Evolutionary conservation across 2,329 filamentous ascomycete genomes (phyloP).

Genomic region (Dothidotthia symphoricarpi): DNA sequence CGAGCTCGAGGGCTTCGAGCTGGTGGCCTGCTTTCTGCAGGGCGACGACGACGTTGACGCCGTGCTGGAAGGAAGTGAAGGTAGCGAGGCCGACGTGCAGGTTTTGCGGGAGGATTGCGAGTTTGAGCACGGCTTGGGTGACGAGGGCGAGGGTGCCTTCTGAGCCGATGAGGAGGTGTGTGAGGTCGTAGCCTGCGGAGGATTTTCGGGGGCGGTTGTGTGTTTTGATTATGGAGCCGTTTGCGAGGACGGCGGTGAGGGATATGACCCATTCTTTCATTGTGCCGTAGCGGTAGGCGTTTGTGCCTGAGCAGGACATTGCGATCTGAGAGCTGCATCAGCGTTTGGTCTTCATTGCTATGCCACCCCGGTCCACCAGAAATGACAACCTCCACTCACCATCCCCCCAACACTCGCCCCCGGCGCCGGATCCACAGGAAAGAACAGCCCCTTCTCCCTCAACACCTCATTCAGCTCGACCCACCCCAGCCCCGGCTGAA

Average conservation of each 20-base stretch:
- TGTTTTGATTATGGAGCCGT: constrained; percentile 85
- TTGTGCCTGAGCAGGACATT: constrained; percentile 75
- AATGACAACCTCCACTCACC: constrained; percentile 52
- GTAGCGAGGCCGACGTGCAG: constrained; percentile 72
- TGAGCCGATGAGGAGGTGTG: constrained; percentile 80
- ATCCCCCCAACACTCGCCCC: constrained; percentile 89
- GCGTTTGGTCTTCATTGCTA: no score
- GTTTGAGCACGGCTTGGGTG: constrained; percentile 82
- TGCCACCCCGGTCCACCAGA: background rate
- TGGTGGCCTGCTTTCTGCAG: constrained; percentile 76
- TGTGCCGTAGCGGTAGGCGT: constrained; percentile 87
- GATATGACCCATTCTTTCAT: constrained; percentile 90
- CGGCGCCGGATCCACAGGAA: constrained; percentile 88
- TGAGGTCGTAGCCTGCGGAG: constrained; percentile 87
- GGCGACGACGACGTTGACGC: constrained; percentile 71
- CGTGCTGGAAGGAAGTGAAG: constrained; percentile 63
- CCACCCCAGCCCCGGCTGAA: constrained; percentile 72
- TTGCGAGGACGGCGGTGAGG: constrained; percentile 81
- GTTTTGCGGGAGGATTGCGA: constrained; percentile 73
- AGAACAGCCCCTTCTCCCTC: constrained; percentile 67
- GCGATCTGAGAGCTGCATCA: no score
- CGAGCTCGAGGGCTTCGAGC: constrained; percentile 84
- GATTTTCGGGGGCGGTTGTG: constrained; percentile 83
- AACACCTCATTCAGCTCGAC: constrained; percentile 76
- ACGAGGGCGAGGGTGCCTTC: constrained; percentile 89